A percentile compares a stretch with the other conserved stretches of the same genome.
phyloP scores from a whole-genome alignment of 352 stramenopile species.

The Phytophthora meadii region DNA sequence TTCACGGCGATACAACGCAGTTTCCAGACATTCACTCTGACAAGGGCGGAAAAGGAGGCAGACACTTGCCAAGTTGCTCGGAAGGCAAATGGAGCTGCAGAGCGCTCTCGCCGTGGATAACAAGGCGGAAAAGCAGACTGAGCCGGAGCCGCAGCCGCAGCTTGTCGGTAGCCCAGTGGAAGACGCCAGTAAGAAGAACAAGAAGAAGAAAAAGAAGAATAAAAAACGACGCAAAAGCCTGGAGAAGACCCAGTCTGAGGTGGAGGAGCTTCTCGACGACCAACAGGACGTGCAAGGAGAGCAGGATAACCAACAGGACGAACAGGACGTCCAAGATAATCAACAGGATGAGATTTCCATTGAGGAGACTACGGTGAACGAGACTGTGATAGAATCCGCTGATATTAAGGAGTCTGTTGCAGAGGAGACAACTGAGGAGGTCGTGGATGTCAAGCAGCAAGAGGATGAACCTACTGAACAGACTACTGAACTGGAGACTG shows the following conservation, averaged over 20 bases:
- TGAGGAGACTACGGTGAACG: conserved; percentile 3
- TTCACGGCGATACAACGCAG: conserved; percentile 9
- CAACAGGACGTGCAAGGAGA: conserved; percentile 15
- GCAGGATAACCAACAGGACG: conserved; percentile 15
- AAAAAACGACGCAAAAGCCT: conserved; percentile 38
- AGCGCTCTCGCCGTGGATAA: conserved; percentile 9
- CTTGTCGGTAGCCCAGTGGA: conserved; percentile 2
- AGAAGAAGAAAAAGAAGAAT: conserved; percentile 47
- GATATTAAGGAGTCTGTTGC: background rate
- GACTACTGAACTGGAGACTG: background rate
- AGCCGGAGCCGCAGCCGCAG: conserved; percentile 35
- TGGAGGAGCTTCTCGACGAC: conserved; percentile 8
- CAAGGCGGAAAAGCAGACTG: conserved; percentile 11
- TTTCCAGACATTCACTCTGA: conserved; percentile 10
- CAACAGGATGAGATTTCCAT: conserved; percentile 5
- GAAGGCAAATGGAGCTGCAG: conserved; percentile 12
- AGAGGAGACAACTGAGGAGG: background rate
- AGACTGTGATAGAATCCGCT: background rate
- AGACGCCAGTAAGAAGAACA: conserved; percentile 26
- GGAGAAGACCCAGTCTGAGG: conserved; percentile 27
- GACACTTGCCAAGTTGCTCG: conserved; percentile 15
- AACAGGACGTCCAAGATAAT: conserved; percentile 11
- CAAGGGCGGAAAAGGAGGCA: conserved; percentile 9
- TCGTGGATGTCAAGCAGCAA: background rate
- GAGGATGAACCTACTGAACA: background rate